Conservation (phyloP, 2,329 filamentous ascomycete genomes). For the Colletotrichum incanum region DNA sequence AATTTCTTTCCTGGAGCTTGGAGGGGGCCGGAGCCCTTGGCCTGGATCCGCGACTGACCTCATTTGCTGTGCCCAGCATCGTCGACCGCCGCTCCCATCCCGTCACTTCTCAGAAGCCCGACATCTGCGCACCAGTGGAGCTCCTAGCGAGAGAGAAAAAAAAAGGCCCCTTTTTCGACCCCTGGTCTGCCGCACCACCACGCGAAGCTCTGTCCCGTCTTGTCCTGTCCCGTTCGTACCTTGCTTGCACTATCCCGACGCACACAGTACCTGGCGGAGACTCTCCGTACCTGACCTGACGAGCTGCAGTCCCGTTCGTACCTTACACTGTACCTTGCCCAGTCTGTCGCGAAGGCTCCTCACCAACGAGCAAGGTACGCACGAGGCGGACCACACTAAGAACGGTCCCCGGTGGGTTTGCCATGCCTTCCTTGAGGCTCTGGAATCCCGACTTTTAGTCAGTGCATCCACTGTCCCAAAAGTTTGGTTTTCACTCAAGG, state of each 20-base stretch:
- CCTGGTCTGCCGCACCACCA: conserved; percentile 39
- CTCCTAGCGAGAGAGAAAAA: conserved; percentile 26
- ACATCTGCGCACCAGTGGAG: conserved; percentile 40
- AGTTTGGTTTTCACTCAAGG: conserved; percentile 35
- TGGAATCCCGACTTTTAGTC: conserved; percentile 42
- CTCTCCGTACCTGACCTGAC: conserved; percentile 20
- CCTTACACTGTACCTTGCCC: conserved; percentile 18
- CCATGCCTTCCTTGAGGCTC: conserved; percentile 42
- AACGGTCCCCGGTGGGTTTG: conserved; percentile 38
- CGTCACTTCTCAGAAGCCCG: conserved; percentile 30
- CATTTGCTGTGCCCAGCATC: conserved; percentile 41
- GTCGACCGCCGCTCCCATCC: conserved; percentile 33
- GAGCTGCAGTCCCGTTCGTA: conserved; percentile 18
- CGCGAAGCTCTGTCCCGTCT: conserved; percentile 35
- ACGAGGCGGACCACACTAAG: conserved; percentile 32
- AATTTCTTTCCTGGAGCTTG: conserved; percentile 14
- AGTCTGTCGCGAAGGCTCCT: conserved; percentile 2
- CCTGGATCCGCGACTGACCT: conserved; percentile 40
- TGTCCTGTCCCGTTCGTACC: conserved; percentile 9
- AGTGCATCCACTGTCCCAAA: conserved; percentile 42
- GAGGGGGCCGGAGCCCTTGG: conserved; percentile 26
- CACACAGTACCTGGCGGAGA: conserved; percentile 20
- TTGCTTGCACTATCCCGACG: conserved; percentile 5
- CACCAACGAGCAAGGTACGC: conserved; percentile 14
- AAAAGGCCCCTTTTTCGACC: conserved; percentile 34